Conservation (phyloP, 306 rosid species). For the Quercus variabilis region DNA sequence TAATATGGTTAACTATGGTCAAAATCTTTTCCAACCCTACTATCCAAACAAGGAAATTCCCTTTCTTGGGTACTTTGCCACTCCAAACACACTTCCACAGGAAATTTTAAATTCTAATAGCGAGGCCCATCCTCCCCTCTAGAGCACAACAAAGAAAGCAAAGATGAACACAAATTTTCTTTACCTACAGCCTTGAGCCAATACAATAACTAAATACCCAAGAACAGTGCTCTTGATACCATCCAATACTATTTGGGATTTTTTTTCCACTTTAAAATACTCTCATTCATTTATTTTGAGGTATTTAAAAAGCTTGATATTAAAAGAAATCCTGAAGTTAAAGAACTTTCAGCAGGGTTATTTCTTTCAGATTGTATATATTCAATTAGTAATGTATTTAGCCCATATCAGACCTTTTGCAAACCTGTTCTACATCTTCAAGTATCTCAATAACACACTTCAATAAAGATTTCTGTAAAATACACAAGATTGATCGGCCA, state of each 20-base stretch:
- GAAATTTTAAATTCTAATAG: too few species aligned
- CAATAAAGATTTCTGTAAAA: background rate
- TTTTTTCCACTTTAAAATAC: background rate
- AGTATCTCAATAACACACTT: background rate
- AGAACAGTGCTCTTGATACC: background rate
- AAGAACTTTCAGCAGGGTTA: background rate
- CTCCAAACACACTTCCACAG: too few species aligned
- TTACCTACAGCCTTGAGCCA: background rate
- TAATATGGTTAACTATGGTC: too few species aligned
- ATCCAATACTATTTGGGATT: background rate
- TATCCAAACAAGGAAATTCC: too few species aligned
- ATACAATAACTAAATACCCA: background rate
- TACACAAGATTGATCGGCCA: background rate
- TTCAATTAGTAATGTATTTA: background rate
- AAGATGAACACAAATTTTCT: background rate
- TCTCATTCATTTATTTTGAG: background rate
- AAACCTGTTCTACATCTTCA: background rate
- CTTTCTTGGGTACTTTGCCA: too few species aligned
- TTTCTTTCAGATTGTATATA: background rate
- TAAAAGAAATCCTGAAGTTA: background rate
- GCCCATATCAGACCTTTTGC: background rate
- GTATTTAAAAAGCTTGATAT: background rate
- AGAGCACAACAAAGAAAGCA: too few species aligned
- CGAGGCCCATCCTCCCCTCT: too few species aligned
- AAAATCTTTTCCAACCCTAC: too few species aligned